Base-by-base conservation (phyloP, 2,329 filamentous ascomycete species). In the Exserohilum rostratum region DNA sequence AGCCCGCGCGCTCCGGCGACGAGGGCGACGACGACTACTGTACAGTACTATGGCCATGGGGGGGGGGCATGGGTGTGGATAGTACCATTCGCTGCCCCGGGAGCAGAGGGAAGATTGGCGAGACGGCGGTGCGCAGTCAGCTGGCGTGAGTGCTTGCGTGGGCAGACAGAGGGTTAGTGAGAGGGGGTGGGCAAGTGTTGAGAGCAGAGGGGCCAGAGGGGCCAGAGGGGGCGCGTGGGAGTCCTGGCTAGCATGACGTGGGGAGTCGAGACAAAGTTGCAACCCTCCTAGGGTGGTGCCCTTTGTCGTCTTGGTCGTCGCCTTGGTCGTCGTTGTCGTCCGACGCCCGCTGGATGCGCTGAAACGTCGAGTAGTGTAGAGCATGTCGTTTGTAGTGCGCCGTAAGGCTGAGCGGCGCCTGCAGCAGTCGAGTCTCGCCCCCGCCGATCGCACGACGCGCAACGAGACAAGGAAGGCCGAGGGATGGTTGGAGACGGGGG, bases 381-480 rank as follows among this genome's bases (percentile, higher is more conserved):
- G n/a, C n/a, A n/a, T n/a, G n/a, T n/a, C n/a, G n/a, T 40, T 13
- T 35, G 13, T n/a, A 38, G 53, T 66, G 62, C 63, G 53, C 62
- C 64, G 59, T 70, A 73, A 70, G 70, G 70, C 70, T 73, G 70
- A 69, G 60, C 52, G 55, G 48, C 46, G 38, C 38, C 55, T 55
- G 55, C 53, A 55, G 44, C 60, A 27, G 56, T 63, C 60, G 57
- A 66, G 58, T 65, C 58, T 62, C 62, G 63, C 62, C 58, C 50
- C 53, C 31, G 31, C 20, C 38, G 38, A 40, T 40, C 38, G 53
- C 55, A 60, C 54, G 54, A 57, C 47, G 60, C 61, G 62, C 56
- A 42, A n/a, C n/a, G n/a, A n/a, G n/a, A n/a, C n/a, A n/a, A n/a
- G n/a, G n/a, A n/a, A n/a, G n/a, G n/a, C n/a, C n/a, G n/a, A n/a